Conservation (phyloP, 2,329 filamentous ascomycete species). For the Arthrobotrys sinensis region DNA sequence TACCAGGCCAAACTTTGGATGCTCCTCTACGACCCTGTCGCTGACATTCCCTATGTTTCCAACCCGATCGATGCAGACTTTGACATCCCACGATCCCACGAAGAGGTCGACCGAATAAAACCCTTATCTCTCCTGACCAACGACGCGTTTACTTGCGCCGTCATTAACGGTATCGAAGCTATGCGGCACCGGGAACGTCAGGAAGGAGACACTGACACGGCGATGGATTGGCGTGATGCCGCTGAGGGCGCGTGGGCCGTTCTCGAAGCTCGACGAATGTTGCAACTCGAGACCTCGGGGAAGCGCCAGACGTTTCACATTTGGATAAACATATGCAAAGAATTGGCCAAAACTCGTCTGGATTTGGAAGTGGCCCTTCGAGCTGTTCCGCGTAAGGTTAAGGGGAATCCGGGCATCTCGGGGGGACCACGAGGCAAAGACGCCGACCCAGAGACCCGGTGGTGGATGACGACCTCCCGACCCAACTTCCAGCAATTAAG, state of each 20-base stretch:
- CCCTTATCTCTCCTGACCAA: neutral
- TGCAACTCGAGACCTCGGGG: neutral
- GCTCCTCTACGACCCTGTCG: conserved; percentile 27
- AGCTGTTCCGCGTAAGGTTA: too few relatives aligned
- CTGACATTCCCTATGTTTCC: conserved; percentile 35
- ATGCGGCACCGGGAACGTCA: conserved; percentile 9
- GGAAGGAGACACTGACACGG: neutral
- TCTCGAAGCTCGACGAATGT: neutral
- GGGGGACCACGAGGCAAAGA: too few relatives aligned
- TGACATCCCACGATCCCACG: neutral
- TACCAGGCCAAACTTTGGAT: conserved; percentile 11
- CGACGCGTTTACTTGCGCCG: conserved; percentile 21
- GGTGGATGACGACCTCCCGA: too few relatives aligned
- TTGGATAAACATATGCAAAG: neutral
- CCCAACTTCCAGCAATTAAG: too few relatives aligned
- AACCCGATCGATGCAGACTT: conserved; percentile 9
- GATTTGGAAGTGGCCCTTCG: too few relatives aligned
- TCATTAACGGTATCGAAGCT: conserved; percentile 22
- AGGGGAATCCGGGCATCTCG: too few relatives aligned
- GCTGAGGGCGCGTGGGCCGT: neutral
- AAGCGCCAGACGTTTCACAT: neutral
- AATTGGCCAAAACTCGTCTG: neutral
- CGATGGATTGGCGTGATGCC: conserved; percentile 1
- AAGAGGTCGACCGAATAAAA: neutral
- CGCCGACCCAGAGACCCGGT: too few relatives aligned